Evolutionary conservation across 2,329 filamentous ascomycete genomes (phyloP).

Genomic region (Clarireedia paspali): DNA sequence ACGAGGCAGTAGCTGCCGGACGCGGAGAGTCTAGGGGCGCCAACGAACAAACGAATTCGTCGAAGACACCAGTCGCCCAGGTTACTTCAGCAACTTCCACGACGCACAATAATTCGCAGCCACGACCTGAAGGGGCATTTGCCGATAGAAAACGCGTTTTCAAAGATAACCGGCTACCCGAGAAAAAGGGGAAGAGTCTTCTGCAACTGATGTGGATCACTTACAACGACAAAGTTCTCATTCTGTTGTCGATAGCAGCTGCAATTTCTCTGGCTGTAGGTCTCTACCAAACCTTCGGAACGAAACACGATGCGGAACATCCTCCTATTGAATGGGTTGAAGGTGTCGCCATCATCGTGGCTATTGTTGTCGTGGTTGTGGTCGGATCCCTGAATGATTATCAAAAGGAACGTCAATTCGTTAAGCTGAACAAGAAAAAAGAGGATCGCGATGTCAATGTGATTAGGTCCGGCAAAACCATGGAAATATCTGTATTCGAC

Average conservation of each 20-base stretch:
- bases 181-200: constrained; percentile 62
- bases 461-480: constrained; percentile 63
- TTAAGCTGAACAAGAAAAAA: constrained; percentile 74
- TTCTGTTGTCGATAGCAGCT: constrained; percentile 63
- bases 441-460: constrained; percentile 68
- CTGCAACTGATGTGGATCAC: constrained; percentile 69
- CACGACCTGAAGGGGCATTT: constrained; percentile 31
- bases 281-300: constrained; percentile 62
- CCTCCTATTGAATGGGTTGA: constrained; percentile 70
- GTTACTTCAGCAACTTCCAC: background rate
- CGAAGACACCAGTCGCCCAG: constrained; percentile 25
- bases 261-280: constrained; percentile 68
- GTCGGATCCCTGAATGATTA: constrained; percentile 76
- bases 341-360: constrained; percentile 70
- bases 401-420: constrained; percentile 75
- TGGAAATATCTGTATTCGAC: constrained; percentile 63
- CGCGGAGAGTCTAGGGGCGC: constrained; percentile 7
- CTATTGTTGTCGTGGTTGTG: constrained; percentile 67
- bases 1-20: constrained; percentile 42
- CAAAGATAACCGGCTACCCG: constrained; percentile 60
- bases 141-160: constrained; percentile 63
- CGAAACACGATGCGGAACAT: constrained; percentile 37
- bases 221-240: constrained; percentile 74
- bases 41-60: constrained; percentile 27
- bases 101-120: background rate